These are phyloP conservation scores for Fusarium sp. DNA, from an alignment of 2,329 filamentous ascomycete genomes.

Conservation along the genomic window DNA sequence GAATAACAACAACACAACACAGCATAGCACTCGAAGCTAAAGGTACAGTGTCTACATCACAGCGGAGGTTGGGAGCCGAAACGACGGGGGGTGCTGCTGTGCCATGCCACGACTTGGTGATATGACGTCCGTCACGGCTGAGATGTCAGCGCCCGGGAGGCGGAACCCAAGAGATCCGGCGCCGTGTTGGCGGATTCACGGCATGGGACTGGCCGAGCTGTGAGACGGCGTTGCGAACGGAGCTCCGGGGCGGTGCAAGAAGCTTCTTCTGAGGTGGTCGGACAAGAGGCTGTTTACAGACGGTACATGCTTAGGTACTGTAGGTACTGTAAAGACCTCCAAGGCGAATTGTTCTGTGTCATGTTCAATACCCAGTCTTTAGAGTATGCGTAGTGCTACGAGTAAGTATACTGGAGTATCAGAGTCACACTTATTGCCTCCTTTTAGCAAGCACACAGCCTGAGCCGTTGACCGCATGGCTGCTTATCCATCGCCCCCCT, in stretches of 20 bases:
- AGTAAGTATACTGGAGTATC: background rate
- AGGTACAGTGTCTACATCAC: background rate
- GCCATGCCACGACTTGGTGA: slow-evolving; percentile 36
- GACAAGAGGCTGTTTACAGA: slow-evolving; percentile 13
- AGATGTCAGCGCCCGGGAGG: slow-evolving; percentile 29
- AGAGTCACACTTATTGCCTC: slow-evolving; percentile 22
- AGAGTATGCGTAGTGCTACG: background rate
- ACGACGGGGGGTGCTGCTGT: slow-evolving; percentile 30
- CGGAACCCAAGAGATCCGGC: slow-evolving; percentile 37
- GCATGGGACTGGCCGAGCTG: slow-evolving; percentile 28
- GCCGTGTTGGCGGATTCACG: slow-evolving; percentile 32
- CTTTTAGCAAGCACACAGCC: slow-evolving; percentile 17
- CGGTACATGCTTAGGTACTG: background rate
- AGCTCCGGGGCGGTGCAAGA: slow-evolving; percentile 22
- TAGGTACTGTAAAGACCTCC: background rate
- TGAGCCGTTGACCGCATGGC: slow-evolving; percentile 19
- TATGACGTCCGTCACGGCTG: slow-evolving; percentile 38
- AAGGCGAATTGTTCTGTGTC: slow-evolving; percentile 10
- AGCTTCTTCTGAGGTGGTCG: slow-evolving; percentile 5
- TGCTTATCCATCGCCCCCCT: slow-evolving; percentile 18
- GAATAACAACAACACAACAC: background rate
- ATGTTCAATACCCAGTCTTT: slow-evolving; percentile 7
- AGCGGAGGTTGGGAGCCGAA: slow-evolving; percentile 28
- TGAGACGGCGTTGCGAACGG: slow-evolving; percentile 17
- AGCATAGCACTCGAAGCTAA: background rate